Percentiles rank a stretch among this genome's conserved stretches.
phyloP scores from a whole-genome alignment of 2,329 filamentous ascomycete genomes.

The Leptographium galeiforme region DNA sequence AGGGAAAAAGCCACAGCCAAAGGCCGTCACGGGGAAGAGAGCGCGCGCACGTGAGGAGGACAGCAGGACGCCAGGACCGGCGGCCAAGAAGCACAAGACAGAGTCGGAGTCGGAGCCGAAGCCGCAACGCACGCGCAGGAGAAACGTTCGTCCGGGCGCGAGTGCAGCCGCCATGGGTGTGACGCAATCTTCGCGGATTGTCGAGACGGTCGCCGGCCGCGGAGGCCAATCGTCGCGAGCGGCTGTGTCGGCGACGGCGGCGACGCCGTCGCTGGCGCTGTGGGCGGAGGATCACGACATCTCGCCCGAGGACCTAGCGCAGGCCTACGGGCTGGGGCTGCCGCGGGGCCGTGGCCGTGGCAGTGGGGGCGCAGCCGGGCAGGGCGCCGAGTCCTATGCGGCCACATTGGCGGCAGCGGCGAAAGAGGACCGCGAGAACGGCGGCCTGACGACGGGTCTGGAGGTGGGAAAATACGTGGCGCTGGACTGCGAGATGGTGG shows the following conservation, averaged over 20 bases:
- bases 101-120: neutral
- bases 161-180: constrained; percentile 35
- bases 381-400: neutral
- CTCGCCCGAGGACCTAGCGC: constrained; percentile 43
- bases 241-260: neutral
- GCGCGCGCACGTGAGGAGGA: constrained; percentile 23
- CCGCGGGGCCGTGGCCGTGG: constrained; percentile 9
- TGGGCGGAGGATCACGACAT: constrained; percentile 50
- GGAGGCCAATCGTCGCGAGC: neutral
- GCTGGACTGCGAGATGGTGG: constrained; percentile 98
- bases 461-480: constrained; percentile 81
- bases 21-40: constrained; percentile 16
- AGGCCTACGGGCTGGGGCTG: constrained; percentile 45
- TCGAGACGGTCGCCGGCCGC: constrained; percentile 13
- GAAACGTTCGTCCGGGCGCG: too few species aligned
- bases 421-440: constrained; percentile 36
- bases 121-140: neutral
- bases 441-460: constrained; percentile 45
- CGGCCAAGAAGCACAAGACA: constrained; percentile 6
- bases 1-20: constrained; percentile 12
- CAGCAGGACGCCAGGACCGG: constrained; percentile 10
- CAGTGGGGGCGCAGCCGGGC: neutral
- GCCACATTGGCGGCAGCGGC: neutral
- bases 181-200: constrained; percentile 34
- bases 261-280: constrained; percentile 41